Base-by-base conservation (phyloP, 495 filamentous ascomycete genomes). In the Hyaloscypha bicolor region DNA sequence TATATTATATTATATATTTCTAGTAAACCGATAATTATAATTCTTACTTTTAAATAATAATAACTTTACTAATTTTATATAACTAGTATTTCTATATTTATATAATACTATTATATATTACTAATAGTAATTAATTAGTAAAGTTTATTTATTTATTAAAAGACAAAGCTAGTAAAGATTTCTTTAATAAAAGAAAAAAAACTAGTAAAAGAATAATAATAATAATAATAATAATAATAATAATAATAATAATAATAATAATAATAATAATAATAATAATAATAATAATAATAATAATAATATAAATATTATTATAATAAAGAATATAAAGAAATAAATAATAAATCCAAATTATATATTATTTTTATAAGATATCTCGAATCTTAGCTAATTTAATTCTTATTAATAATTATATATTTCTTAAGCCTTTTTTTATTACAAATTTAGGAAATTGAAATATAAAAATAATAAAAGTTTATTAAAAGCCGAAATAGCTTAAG, bases 271-370 rank as follows among this genome's bases (percentile, higher is more conserved):
- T 53, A 19, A 25, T 14, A n/a, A 5, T 53, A 52, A 9, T 56
- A 58, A 57, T 29, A 16, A 33, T 16, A 4, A 55, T 21, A 55
- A 25, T 25, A 53, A 6, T 53, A 25, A 53, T 19, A 6, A 14
- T 4, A 53, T 14, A n/a, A 19, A 65, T 53, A 25, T 25, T 53
- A 53, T 19, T 53, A 53, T 53, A 53, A 19, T 25, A n/a, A 14
- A 53, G 21, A 42, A 62, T 58, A 76, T 55, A 77, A 77, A 69
- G 72, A 72, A 42, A 63, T 61, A 51, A 74, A 77, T 65, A 75
- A 60, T 25, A 60, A 60, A 31, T 31, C 57, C 16, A 76, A 75
- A 67, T 75, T 70, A 70, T 77, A 74, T 48, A 68, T 71, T 65
- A 9, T 14, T 30, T 31, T 55, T 29, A n/a, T 53, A 62, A 16